Percentiles rank a stretch among this genome's conserved stretches.
These are phyloP conservation scores for Aureobasidium pullulans DNA, from an alignment of 2,329 filamentous ascomycete genomes.

Conservation along the genomic window DNA sequence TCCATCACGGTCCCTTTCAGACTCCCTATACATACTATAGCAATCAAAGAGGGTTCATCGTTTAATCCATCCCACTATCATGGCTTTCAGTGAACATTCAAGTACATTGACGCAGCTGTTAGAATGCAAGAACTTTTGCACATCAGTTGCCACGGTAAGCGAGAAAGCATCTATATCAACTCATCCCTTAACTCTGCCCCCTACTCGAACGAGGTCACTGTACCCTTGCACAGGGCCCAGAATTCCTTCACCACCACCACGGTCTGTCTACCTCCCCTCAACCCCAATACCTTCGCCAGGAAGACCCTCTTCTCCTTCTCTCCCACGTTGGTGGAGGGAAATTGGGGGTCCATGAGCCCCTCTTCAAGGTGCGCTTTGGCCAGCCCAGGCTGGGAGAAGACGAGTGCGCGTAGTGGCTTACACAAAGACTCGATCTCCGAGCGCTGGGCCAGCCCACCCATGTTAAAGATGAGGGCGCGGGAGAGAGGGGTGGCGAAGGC, in stretches of 20 bases:
- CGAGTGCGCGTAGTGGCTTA: slow-evolving; percentile 63
- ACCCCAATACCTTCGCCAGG: slow-evolving; percentile 57
- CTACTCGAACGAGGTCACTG: slow-evolving; percentile 19
- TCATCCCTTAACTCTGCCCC: not conserved
- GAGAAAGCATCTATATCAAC: too few species aligned
- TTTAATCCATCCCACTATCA: too few species aligned
- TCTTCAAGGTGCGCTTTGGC: slow-evolving; percentile 42
- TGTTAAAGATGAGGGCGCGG: slow-evolving; percentile 54
- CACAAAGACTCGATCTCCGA: slow-evolving; percentile 65
- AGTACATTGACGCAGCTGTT: too few species aligned
- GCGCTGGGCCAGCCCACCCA: slow-evolving; percentile 60
- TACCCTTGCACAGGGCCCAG: slow-evolving; percentile 58
- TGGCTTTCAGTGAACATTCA: too few species aligned
- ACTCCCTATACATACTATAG: too few species aligned
- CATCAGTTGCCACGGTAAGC: too few species aligned
- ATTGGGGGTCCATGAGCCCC: slow-evolving; percentile 44
- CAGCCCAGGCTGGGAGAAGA: slow-evolving; percentile 21
- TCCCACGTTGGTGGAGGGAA: slow-evolving; percentile 51
- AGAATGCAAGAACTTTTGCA: too few species aligned
- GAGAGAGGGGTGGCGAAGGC: slow-evolving; percentile 57
- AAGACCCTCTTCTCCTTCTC: slow-evolving; percentile 56
- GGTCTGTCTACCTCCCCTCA: slow-evolving; percentile 57
- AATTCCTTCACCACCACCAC: slow-evolving; percentile 64
- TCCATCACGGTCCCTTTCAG: too few species aligned
- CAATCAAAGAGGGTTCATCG: too few species aligned